Evolutionary conservation across 2,329 filamentous ascomycete genomes (phyloP), one percentile per base, ranked within the genome.

Genomic region (Cytospora piceicola): DNA sequence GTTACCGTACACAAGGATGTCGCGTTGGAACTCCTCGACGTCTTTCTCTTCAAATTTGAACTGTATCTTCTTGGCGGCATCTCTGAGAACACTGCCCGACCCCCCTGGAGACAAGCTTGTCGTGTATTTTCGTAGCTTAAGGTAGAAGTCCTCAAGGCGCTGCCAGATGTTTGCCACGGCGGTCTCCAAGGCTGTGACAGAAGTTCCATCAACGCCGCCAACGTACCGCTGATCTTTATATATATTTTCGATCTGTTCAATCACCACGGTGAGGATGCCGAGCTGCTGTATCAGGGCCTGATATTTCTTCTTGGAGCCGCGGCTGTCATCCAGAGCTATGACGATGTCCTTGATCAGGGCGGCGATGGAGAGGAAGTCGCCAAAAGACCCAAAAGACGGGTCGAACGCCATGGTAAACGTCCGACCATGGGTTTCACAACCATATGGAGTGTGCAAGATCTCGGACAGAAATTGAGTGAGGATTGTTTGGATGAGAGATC

Each of bases 41-140:
- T 60, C 58, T 17, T 60, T 52, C 14, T 52, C 46, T 20, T 60
- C 30, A 2, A 52, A 6, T 27, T 14, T 53, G 46, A 53, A 53
- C 4, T 60, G 58, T 22, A 60, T 52, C 15, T 39, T 53, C 30
- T 30, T 53, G 1, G 46, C 30, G 9, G n/a, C 17, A 39, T 60
- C 58, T 53, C 27, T 60, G 12, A 53, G 3, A 17, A 32, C 3
- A n/a, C 29, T 60, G n/a, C 46, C 46, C 6, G 58, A 60, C 24
- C 58, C 42, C 5, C 46, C 58, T 22, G n/a, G n/a, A n/a, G 46
- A 36, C n/a, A 60, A 14, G 46, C 58, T 60, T 11, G 46, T 53
- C 46, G 22, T n/a, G 4, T 29, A 53, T 12, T 60, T 60, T 20
- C 17, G 46, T 51, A 60, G 30, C 46, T 29, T 53, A 42, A 36